Evolutionary conservation across 495 filamentous ascomycete species (phyloP), one percentile per base, ranked within the genome.

Genomic region (Neurospora sp.): DNA sequence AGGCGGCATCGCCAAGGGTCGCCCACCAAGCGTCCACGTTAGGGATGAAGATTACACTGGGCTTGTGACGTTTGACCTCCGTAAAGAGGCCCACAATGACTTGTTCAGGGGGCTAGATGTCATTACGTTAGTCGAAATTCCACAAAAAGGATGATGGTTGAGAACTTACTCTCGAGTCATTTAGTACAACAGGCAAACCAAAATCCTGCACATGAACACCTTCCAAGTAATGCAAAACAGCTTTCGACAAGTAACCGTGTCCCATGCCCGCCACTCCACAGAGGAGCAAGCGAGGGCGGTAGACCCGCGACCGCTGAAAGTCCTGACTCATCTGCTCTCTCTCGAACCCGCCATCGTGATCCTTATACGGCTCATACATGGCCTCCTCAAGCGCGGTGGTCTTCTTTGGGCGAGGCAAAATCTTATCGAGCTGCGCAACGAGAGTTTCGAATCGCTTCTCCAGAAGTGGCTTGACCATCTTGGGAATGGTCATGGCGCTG

Each of bases 201-300:
- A 99, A 95, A n/a, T 90, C 91, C 78, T 98, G 96, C 5, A 99
- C 92, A 82, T 98, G 93, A 8, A 98, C 86, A 54, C 93, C 92
- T 82, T 99, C 96, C 77, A 98, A 90, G 73, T 96, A 89, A 80
- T 97, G 91, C 62, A 98, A 82, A 44, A 97, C 82, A 40, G 96
- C 96, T n/a, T 88, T 89, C 27, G 93, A 92, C 70, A 99, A 84
- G 78, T 99, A 98, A 72, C 92, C 89, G 83, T 99, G 96, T 1
- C 96, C 96, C 95, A 98, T 98, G 1, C 96, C 96, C 39, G 88
- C 86, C 10, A 84, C 73, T 12, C 96, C 96, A 44, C 89, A 86
- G 70, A 98, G 88, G 31, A 99, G 86, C 72, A 98, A 82, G 42
- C 96, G 87, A 10, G 96, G 96, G 18, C 96, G 89, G 84, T 96